Percentiles rank a stretch among this genome's conserved stretches.
Conservation (phyloP, 139 green algal genomes). For the Spirogloea muscicola region DNA sequence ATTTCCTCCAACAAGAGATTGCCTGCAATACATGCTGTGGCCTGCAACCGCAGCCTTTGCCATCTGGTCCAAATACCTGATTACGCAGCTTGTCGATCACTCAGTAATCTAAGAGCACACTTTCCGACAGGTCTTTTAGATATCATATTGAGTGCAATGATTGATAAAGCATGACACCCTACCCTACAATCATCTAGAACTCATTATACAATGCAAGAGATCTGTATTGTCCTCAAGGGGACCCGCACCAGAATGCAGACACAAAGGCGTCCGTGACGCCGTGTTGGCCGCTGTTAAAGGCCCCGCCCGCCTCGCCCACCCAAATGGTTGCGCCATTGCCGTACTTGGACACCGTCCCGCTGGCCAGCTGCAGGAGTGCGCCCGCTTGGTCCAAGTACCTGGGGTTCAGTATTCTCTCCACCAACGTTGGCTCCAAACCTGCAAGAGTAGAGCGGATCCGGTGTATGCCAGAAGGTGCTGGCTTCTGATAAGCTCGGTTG, state of each 20-base stretch:
- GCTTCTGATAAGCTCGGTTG: too few relatives aligned
- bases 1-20: conserved; percentile 38
- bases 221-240: too few relatives aligned
- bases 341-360: neutral
- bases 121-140: too few relatives aligned
- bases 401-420: conserved; percentile 7
- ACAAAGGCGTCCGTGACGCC: conserved; percentile 29
- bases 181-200: too few relatives aligned
- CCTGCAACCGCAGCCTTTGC: neutral
- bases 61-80: conserved; percentile 26
- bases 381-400: neutral
- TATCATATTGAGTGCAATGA: too few relatives aligned
- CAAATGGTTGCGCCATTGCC: conserved; percentile 2
- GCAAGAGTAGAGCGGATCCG: too few relatives aligned
- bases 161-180: too few relatives aligned
- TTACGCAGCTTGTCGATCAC: too few relatives aligned
- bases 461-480: too few relatives aligned
- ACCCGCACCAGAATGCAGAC: conserved; percentile 39
- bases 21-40: conserved; percentile 14
- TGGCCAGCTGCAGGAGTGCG: neutral
- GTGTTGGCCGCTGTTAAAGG: conserved; percentile 20
- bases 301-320: conserved; percentile 27
- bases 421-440: neutral
- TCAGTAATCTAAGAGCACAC: too few relatives aligned
- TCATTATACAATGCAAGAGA: too few relatives aligned